Conservation (phyloP, 345 rosid species). For the Moricandia moricandioides region DNA sequence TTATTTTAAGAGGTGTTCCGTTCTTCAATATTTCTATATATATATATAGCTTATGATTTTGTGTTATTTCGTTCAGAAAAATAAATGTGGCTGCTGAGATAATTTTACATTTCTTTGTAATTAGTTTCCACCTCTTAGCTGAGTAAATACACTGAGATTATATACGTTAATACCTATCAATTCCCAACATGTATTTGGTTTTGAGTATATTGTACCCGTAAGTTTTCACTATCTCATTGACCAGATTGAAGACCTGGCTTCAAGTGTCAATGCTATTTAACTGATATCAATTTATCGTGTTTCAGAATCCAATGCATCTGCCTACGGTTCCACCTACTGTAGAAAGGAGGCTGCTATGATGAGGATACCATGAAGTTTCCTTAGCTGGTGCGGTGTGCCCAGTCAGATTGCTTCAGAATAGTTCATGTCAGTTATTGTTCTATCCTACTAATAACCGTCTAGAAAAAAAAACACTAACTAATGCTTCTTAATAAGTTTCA, state of each 20-base stretch:
- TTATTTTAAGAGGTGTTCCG: too few relatives aligned
- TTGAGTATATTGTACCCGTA: neutral
- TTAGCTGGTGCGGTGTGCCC: neutral
- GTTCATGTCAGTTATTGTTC: neutral
- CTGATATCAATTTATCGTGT: neutral
- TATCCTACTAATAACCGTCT: neutral
- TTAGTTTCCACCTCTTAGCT: too few relatives aligned
- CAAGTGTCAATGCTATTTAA: neutral
- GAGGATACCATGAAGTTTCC: neutral
- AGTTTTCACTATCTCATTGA: neutral
- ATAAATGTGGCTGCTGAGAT: too few relatives aligned
- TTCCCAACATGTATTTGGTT: neutral
- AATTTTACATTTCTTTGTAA: too few relatives aligned
- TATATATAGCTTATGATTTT: too few relatives aligned
- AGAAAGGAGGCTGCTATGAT: neutral
- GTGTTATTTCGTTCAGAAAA: too few relatives aligned
- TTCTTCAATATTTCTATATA: too few relatives aligned
- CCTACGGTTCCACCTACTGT: too few relatives aligned
- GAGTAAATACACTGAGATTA: too few relatives aligned
- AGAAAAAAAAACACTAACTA: neutral
- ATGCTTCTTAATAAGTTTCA: neutral
- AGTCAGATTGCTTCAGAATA: neutral
- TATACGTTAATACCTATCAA: neutral
- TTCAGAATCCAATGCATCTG: too few relatives aligned
- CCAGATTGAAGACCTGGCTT: neutral